phyloP scores from a whole-genome alignment of 257 asterid genomes.

The Nicotiana otophora region DNA sequence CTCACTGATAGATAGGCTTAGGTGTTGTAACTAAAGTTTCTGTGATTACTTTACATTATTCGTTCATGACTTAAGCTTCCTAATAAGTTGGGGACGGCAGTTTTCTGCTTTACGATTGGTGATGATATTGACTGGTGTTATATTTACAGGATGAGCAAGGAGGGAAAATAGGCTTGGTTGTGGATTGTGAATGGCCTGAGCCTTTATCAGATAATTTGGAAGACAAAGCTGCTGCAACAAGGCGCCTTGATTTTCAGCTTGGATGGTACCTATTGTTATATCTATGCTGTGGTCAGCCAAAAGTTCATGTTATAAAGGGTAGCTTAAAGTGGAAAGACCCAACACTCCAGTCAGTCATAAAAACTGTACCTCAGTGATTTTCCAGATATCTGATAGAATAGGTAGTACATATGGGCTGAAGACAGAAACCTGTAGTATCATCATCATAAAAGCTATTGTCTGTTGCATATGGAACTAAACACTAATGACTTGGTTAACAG shows the following conservation, averaged over 20 bases:
- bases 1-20: background rate
- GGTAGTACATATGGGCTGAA: background rate
- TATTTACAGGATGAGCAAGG: constrained; percentile 37
- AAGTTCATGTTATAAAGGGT: background rate
- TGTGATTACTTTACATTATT: background rate
- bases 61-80: background rate
- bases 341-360: background rate
- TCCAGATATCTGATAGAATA: background rate
- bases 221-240: constrained; percentile 42
- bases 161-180: constrained; percentile 48
- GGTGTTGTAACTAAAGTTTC: background rate
- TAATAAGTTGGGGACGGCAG: background rate
- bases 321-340: background rate
- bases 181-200: constrained; percentile 58
- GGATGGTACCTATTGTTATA: constrained; percentile 38
- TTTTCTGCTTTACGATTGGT: background rate
- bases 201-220: constrained; percentile 37
- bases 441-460: background rate
- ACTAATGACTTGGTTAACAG: background rate
- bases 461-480: background rate
- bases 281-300: background rate
- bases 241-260: constrained; percentile 56
- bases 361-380: background rate
- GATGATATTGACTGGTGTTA: background rate
- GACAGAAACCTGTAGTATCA: background rate